Evolutionary conservation across 352 stramenopile species (phyloP), one percentile per base, ranked within the genome.

Genomic region (Peronospora destructor): DNA sequence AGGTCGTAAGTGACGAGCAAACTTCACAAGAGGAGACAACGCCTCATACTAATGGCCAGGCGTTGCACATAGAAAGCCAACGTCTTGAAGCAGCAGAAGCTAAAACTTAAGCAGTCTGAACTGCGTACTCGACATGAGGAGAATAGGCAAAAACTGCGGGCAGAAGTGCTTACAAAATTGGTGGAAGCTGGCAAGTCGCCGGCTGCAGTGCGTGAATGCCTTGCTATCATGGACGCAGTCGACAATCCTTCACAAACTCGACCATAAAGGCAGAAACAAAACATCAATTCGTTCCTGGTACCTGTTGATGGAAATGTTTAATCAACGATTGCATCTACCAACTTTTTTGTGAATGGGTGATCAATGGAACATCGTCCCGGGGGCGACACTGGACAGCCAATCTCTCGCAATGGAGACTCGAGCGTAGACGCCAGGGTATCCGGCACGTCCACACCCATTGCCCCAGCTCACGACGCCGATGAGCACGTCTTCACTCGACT

Each of bases 381-480:
- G 46, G 1, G 63, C 59, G 19, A 65, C 33, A 9, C 16, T 56
- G 29, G 49, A 32, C 16, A 74, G 45, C 65, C 65, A 74, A 8
- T 60, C 52, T 13, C 26, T 37, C 10, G 47, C 65, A 19, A 50
- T n/a, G 1, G 65, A 71, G 25, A 89, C 59, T 9, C 76, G 64
- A 0, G 69, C 61, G 55, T 86, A 87, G 29, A 89, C 61, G 3
- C 73, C 73, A 0, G 73, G 74, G 14, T 63, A 63, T 0, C 64
- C 62, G 0, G 43, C 45, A 1, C 38, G 37, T 17, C 65, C 76
- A 39, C 78, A 90, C 6, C 72, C 76, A 12, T 68, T 53, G 11
- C 76, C 78, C 72, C 76, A 87, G 56, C 64, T 84, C 23, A 82
- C 67, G 13, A 85, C 53, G 4, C 74, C 78, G 4, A 84, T 41